Base-by-base conservation (phyloP, 768 basidiomycete species). In the Cystobasidium onofrii region DNA sequence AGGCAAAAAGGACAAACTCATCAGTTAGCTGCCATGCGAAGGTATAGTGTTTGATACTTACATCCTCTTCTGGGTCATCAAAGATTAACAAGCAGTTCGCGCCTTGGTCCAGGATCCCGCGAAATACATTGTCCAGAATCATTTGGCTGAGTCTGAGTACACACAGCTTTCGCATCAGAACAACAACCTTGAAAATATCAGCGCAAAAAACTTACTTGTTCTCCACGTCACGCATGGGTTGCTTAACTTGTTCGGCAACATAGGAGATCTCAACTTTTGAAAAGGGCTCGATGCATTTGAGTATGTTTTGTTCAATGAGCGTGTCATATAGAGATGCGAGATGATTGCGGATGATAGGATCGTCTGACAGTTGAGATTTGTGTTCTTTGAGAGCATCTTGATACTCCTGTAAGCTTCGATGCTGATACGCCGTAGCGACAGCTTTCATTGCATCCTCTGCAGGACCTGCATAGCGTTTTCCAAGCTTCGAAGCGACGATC, bases 371-470 rank as follows among this genome's bases (percentile, higher is more conserved):
- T 80, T 98, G 91, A 66, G 89, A 85, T 79, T 88, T 88, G 81
- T 95, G 94, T 74, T 94, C 90, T 77, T 88, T 85, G 80, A 97
- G 81, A 0, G 90, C 90, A 77, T 86, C 87, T 83, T 97, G 90
- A 75, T 98, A 98, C 78, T 92, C 88, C 0, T 88, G 88, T 34
- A 99, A 82, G 81, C 92, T 91, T 41, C 95, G 86, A 66, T 90
- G 88, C 81, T 92, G 89, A 79, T 97, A 90, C n/a, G 95, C 96
- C 15, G 87, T 87, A 1, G 95, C 96, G 67, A 96, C 88, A 9
- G 90, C 91, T 44, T 92, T 89, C 92, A 99, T 96, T 65, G 91
- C 91, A 79, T 97, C 92, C 18, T 97, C 89, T 69, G 97, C 94
- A 29, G 89, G 81, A 71, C 92, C 89, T 0, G 90, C 89, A 78